Evolutionary conservation across 805 yeast genomes (phyloP).

Genomic region (Candida multigemmis): DNA sequence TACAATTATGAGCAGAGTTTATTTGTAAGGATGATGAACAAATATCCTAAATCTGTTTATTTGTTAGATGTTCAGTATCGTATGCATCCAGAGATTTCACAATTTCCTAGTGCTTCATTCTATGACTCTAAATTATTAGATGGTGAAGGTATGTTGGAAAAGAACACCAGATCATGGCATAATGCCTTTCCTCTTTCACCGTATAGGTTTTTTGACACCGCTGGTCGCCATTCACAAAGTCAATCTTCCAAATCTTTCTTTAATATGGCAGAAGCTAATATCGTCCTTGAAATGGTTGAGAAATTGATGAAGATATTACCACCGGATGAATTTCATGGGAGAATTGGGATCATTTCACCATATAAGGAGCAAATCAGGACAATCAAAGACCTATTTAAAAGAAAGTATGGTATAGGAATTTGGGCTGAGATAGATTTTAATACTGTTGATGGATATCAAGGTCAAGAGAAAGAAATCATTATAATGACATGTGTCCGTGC

Average conservation of each 20-base stretch:
- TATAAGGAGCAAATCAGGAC: slow-evolving; percentile 78
- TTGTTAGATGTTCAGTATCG: slow-evolving; percentile 88
- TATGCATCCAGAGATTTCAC: slow-evolving; percentile 91
- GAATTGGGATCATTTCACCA: slow-evolving; percentile 89
- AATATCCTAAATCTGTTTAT: slow-evolving; percentile 51
- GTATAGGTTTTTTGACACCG: slow-evolving; percentile 66
- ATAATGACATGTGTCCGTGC: slow-evolving; percentile 96
- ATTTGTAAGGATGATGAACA: slow-evolving; percentile 85
- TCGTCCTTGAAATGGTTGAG: slow-evolving; percentile 59
- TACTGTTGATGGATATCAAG: slow-evolving; percentile 91
- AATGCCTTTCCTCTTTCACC: slow-evolving; percentile 48
- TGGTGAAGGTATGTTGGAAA: slow-evolving; percentile 61
- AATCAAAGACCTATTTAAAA: slow-evolving; percentile 47
- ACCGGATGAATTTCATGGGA: slow-evolving; percentile 49
- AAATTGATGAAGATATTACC: slow-evolving; percentile 42
- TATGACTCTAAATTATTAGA: slow-evolving; percentile 65
- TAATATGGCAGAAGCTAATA: slow-evolving; percentile 62
- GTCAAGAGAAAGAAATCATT: slow-evolving; percentile 89
- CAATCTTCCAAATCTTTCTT: slow-evolving; percentile 58
- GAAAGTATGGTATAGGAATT: slow-evolving; percentile 55
- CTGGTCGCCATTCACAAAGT: slow-evolving; percentile 55
- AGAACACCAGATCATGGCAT: slow-evolving; percentile 75
- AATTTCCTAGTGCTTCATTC: slow-evolving; percentile 79
- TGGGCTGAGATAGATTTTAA: slow-evolving; percentile 71
- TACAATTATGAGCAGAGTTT: slow-evolving; percentile 81